Evolutionary conservation across 2,329 filamentous ascomycete species (phyloP).

Genomic region (Cercospora sp.): DNA sequence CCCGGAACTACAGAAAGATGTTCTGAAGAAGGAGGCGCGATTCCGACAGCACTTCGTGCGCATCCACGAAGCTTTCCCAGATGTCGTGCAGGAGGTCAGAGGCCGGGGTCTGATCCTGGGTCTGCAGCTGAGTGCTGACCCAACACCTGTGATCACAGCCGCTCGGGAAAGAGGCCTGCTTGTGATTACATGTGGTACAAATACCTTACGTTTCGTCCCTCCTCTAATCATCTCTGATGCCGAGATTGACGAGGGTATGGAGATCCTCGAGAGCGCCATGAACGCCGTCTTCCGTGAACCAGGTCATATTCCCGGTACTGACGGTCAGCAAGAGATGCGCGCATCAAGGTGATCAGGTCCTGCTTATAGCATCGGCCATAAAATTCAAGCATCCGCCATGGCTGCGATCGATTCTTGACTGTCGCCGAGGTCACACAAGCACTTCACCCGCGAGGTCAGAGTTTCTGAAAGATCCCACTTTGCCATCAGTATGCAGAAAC

Average conservation of each 20-base stretch:
- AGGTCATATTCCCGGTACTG: conserved; percentile 41
- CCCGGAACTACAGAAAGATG: conserved; percentile 65
- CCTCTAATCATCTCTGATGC: conserved; percentile 75
- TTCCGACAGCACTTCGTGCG: conserved; percentile 60
- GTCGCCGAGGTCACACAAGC: background rate
- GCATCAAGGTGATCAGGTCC: conserved; percentile 10
- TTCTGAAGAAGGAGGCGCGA: conserved; percentile 65
- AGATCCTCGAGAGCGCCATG: conserved; percentile 71
- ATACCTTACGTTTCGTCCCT: conserved; percentile 90
- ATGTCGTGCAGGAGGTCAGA: conserved; percentile 73
- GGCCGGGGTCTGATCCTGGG: conserved; percentile 85
- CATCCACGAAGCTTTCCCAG: conserved; percentile 64
- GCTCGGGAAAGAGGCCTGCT: conserved; percentile 84
- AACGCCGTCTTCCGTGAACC: conserved; percentile 52
- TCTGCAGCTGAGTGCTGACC: conserved; percentile 75
- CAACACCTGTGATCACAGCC: conserved; percentile 73
- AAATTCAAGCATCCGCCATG: background rate
- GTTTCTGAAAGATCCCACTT: background rate
- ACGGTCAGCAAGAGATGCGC: conserved; percentile 49
- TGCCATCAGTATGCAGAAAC: background rate
- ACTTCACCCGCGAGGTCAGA: background rate
- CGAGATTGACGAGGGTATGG: conserved; percentile 76
- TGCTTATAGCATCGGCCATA: background rate
- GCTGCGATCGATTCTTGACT: background rate
- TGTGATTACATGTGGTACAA: conserved; percentile 88